A percentile compares a stretch with the other conserved stretches of the same genome.
phyloP scores from a whole-genome alignment of 2,329 filamentous ascomycete species.

The Epichloe hybrida region DNA sequence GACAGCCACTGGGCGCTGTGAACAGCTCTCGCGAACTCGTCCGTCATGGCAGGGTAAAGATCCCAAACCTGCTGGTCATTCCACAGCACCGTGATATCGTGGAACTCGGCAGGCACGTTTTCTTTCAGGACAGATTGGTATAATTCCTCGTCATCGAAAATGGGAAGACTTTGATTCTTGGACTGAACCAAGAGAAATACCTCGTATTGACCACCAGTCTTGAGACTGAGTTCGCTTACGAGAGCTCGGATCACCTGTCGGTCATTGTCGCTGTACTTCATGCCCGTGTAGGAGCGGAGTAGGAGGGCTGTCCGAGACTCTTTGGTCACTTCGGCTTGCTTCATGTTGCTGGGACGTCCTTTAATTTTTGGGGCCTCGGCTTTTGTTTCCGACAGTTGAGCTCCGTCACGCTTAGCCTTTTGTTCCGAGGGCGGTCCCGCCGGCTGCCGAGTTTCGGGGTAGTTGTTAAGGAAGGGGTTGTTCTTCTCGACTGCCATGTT shows the following conservation, averaged over 20 bases:
- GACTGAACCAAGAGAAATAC: constrained; percentile 71
- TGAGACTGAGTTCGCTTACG: constrained; percentile 62
- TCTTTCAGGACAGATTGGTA: constrained; percentile 48
- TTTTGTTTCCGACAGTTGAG: background rate
- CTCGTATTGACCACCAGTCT: constrained; percentile 68
- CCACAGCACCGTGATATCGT: constrained; percentile 60
- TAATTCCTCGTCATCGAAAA: constrained; percentile 44
- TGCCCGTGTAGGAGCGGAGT: constrained; percentile 62
- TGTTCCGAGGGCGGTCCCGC: constrained; percentile 5
- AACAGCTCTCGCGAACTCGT: constrained; percentile 39
- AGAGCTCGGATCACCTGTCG: constrained; percentile 66
- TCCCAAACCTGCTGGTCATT: constrained; percentile 60
- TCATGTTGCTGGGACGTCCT: constrained; percentile 5
- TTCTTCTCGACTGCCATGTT: constrained; percentile 25
- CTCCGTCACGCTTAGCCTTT: too few relatives aligned
- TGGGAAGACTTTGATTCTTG: constrained; percentile 44
- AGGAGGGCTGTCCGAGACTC: constrained; percentile 57
- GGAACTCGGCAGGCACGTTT: constrained; percentile 56
- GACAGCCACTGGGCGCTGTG: constrained; percentile 55
- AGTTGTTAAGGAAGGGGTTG: constrained; percentile 31
- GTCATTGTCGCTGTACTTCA: constrained; percentile 65
- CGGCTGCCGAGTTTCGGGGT: constrained; percentile 20
- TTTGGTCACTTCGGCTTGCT: constrained; percentile 12
- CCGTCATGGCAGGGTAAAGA: constrained; percentile 63
- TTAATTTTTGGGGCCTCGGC: constrained; percentile 6